Base-by-base conservation (phyloP, 805 yeast species). In the Tetrapisispora arboricola region DNA sequence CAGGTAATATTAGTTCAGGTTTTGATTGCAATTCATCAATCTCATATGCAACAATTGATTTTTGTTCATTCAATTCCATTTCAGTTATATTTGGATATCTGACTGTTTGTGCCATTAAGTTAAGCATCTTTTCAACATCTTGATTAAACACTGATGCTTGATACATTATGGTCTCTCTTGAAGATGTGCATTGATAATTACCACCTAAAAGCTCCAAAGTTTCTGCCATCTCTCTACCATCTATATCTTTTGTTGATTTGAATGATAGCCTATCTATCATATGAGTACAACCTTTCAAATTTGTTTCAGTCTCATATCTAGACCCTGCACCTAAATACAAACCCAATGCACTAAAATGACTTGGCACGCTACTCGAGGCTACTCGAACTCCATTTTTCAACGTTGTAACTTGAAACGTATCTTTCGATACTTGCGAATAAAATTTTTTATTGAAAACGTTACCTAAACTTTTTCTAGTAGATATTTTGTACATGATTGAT, bases 131-230 rank as follows among this genome's bases (percentile, higher is more conserved):
- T 30, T 76, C 90, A 9, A 82, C 78, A 55, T 88, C 96, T 34
- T 72, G 70, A 58, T 88, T 88, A 71, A 92, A 90, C 1, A 87
- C 95, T 3, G 95, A 80, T 1, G 96, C 94, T 63, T 92, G 97
- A 61, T 92, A 92, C 65, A 90, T 76, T 67, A 90, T 72, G 4
- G 94, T 75, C 61, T 92, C 98, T 55, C 98, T 72, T 7, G 94
- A 84, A 0, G 95, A 82, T 1, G 94, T 81, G 55, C 95, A 84
- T 77, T 85, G 88, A 63, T 83, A 87, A 60, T 87, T 90, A 12
- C 97, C 98, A 37, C 98, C 98, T 43, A 92, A 62, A 28, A 75
- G 68, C 43, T 86, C 87, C 46, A 92, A 66, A 17, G 72, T 72
- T 48, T 81, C 81, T 49, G 84, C 71, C 85, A 92, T 84, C 39